Conservation (phyloP, 108 stramenopile species). For the Bacterosira constricta region DNA sequence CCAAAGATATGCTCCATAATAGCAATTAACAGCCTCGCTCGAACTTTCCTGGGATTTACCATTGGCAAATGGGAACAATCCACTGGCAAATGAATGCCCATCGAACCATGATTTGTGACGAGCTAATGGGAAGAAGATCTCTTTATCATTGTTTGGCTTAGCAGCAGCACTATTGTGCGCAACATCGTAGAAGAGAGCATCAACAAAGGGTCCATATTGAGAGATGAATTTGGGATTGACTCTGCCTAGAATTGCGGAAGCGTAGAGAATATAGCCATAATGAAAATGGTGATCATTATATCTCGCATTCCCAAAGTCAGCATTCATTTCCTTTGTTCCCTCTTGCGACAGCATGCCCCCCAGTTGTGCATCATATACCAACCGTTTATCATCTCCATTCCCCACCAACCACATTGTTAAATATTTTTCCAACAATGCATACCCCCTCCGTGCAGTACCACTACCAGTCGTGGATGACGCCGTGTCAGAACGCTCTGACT, state of each 20-base stretch:
- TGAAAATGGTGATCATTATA: constrained; percentile 82
- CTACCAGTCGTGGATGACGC: constrained; percentile 3
- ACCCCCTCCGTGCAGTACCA: constrained; percentile 12
- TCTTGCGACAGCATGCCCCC: constrained; percentile 51
- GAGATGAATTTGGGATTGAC: constrained; percentile 65
- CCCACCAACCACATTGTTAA: constrained; percentile 42
- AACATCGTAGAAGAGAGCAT: constrained; percentile 78
- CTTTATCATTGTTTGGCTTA: constrained; percentile 4
- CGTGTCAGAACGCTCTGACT: background rate
- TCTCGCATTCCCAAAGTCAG: constrained; percentile 51
- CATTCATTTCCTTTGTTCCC: constrained; percentile 29
- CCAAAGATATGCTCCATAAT: constrained; percentile 93
- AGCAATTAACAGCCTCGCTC: constrained; percentile 96
- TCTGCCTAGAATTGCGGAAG: constrained; percentile 72
- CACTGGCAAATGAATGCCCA: constrained; percentile 88
- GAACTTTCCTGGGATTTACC: constrained; percentile 98
- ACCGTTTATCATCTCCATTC: constrained; percentile 16
- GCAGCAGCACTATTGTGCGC: constrained; percentile 61
- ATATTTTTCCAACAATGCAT: constrained; percentile 39
- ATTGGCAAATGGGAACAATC: constrained; percentile 85
- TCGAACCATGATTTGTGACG: constrained; percentile 89
- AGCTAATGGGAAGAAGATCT: constrained; percentile 77
- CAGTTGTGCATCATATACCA: constrained; percentile 46
- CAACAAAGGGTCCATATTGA: constrained; percentile 66
- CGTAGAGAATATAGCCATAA: constrained; percentile 73